These are phyloP conservation scores for Nephelium lappaceum DNA, from an alignment of 345 rosid genomes.

Conservation along the genomic window DNA sequence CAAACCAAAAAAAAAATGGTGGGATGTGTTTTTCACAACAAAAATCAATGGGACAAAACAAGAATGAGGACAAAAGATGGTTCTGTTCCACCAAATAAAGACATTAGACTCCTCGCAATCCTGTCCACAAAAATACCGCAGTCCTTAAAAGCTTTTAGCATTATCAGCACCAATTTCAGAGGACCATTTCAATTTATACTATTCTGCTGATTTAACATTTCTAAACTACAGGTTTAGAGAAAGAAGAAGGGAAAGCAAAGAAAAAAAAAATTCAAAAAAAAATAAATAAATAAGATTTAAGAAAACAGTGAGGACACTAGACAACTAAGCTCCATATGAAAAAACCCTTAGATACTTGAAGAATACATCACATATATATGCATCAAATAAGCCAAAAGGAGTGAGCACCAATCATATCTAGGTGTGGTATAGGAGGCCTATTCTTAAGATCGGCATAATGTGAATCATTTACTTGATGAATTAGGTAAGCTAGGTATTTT, in stretches of 20 bases:
- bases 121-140: conserved; percentile 19
- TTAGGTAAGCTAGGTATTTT: neutral
- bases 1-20: neutral
- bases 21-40: neutral
- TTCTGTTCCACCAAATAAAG: conserved; percentile 12
- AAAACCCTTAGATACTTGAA: conserved; percentile 6
- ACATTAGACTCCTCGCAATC: conserved; percentile 17
- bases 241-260: neutral
- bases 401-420: neutral
- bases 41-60: conserved; percentile 12
- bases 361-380: neutral
- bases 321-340: neutral
- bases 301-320: neutral
- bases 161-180: neutral
- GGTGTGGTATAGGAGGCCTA: neutral
- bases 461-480: neutral
- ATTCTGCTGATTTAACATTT: neutral
- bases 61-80: conserved; percentile 1
- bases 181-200: conserved; percentile 10
- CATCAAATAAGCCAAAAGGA: neutral
- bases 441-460: neutral
- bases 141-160: conserved; percentile 1
- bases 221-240: conserved; percentile 4
- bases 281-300: too few species aligned
- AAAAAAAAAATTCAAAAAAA: too few species aligned